Conservation (phyloP, 805 yeast genomes). For the Wickerhamiella hasegawae region DNA sequence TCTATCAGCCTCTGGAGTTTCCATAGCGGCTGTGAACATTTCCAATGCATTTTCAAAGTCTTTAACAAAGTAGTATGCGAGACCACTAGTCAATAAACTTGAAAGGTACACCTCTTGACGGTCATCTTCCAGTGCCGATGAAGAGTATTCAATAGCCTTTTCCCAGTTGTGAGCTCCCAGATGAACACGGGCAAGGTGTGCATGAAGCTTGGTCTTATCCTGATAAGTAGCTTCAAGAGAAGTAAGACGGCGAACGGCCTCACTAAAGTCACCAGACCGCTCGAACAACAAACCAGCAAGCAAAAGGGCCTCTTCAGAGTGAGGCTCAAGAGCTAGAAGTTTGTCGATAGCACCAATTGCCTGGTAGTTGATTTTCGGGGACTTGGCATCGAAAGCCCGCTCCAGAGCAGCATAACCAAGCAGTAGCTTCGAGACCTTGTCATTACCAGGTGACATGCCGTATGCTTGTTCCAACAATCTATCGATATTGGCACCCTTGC, state of each 20-base stretch:
- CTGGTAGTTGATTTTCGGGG: constrained; percentile 15
- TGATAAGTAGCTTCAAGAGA: background rate
- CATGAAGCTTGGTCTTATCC: constrained; percentile 1
- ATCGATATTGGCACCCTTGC: constrained; percentile 32
- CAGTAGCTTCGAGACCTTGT: constrained; percentile 51
- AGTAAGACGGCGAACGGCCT: constrained; percentile 28
- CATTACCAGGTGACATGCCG: constrained; percentile 56
- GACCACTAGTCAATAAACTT: constrained; percentile 52
- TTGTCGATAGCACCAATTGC: constrained; percentile 29
- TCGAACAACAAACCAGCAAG: constrained; percentile 31
- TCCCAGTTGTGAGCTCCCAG: constrained; percentile 44
- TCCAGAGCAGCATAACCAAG: constrained; percentile 45
- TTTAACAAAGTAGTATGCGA: constrained; percentile 46
- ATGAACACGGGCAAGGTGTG: constrained; percentile 52
- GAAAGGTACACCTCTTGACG: constrained; percentile 26
- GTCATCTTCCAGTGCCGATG: constrained; percentile 35
- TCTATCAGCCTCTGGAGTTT: constrained; percentile 41
- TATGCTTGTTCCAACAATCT: constrained; percentile 62
- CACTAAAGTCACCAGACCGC: constrained; percentile 45
- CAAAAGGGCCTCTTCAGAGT: constrained; percentile 13
- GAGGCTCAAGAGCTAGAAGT: constrained; percentile 33
- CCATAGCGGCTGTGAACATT: constrained; percentile 50
- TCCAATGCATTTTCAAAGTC: constrained; percentile 51
- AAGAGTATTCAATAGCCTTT: constrained; percentile 44
- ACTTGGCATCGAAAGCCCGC: constrained; percentile 17